phyloP scores from a whole-genome alignment of 2,329 filamentous ascomycete species.

The Sporothrix phasma region DNA sequence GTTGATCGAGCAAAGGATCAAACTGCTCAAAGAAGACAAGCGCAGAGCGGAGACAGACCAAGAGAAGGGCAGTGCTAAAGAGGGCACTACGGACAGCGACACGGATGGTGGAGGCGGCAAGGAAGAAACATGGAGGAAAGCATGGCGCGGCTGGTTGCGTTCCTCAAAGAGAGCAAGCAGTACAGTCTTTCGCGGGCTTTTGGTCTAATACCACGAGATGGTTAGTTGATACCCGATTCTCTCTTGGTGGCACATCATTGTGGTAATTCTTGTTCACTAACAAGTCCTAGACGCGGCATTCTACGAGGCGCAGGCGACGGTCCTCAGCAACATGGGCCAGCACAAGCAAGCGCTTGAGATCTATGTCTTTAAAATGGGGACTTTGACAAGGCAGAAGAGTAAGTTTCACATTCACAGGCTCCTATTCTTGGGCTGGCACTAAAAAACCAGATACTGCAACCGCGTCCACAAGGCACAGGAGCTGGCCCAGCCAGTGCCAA shows the following conservation, averaged over 20 bases:
- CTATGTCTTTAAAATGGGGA: constrained; percentile 89
- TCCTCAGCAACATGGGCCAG: constrained; percentile 88
- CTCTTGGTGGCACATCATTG: not conserved
- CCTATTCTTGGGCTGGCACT: not conserved
- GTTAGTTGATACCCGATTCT: constrained; percentile 36
- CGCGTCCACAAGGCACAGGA: constrained; percentile 59
- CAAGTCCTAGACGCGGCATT: constrained; percentile 61
- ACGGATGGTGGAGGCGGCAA: constrained; percentile 10
- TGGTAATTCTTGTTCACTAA: constrained; percentile 8
- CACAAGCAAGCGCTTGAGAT: constrained; percentile 95
- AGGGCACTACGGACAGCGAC: constrained; percentile 21
- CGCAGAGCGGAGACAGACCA: not conserved
- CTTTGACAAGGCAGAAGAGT: constrained; percentile 88
- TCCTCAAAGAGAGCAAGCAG: constrained; percentile 64
- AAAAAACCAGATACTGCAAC: constrained; percentile 66
- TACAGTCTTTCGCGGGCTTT: constrained; percentile 77
- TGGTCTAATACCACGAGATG: constrained; percentile 65
- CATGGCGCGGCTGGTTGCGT: constrained; percentile 58
- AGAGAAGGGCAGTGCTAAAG: constrained; percentile 18
- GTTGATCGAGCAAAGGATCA: constrained; percentile 60
- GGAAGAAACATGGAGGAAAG: constrained; percentile 41
- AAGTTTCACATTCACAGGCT: constrained; percentile 30
- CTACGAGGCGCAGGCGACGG: constrained; percentile 80
- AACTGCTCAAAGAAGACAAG: constrained; percentile 40
- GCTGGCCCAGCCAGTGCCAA: constrained; percentile 15